These are phyloP conservation scores for Mytilinidion resinicola DNA, from an alignment of 495 filamentous ascomycete species.

Conservation along the genomic window DNA sequence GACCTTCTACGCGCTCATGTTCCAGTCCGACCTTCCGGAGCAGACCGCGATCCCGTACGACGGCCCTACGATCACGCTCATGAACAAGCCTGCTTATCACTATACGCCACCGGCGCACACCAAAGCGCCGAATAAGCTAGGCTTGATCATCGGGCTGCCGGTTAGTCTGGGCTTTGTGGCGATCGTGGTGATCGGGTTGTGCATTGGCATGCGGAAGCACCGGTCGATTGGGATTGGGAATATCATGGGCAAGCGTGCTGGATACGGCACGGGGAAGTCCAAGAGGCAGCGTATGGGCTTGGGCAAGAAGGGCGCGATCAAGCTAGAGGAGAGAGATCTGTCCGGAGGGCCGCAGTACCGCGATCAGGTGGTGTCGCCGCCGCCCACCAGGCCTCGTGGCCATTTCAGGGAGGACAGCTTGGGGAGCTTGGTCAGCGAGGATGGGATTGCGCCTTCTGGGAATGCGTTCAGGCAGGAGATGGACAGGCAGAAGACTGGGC, in stretches of 20 bases:
- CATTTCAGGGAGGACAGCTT: constrained; percentile 19
- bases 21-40: constrained; percentile 4
- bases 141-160: constrained; percentile 27
- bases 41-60: constrained; percentile 8
- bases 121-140: constrained; percentile 20
- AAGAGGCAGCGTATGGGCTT: constrained; percentile 24
- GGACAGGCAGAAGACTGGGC: constrained; percentile 24
- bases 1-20: constrained; percentile 20
- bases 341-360: not conserved
- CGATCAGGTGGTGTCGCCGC: not conserved
- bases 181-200: constrained; percentile 25
- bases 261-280: constrained; percentile 26
- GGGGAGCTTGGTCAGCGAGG: constrained; percentile 25
- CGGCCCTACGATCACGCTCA: constrained; percentile 21
- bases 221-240: constrained; percentile 29
- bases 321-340: constrained; percentile 18
- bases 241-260: constrained; percentile 25
- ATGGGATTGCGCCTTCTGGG: constrained; percentile 17
- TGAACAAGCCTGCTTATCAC: constrained; percentile 22
- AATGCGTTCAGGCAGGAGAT: constrained; percentile 28
- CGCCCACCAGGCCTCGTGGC: not conserved
- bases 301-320: constrained; percentile 30
- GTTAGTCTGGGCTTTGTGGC: constrained; percentile 23
- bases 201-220: constrained; percentile 29
- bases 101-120: constrained; percentile 13